Conservation (phyloP, 2,329 filamentous ascomycete species). For the Claviceps sp. region DNA sequence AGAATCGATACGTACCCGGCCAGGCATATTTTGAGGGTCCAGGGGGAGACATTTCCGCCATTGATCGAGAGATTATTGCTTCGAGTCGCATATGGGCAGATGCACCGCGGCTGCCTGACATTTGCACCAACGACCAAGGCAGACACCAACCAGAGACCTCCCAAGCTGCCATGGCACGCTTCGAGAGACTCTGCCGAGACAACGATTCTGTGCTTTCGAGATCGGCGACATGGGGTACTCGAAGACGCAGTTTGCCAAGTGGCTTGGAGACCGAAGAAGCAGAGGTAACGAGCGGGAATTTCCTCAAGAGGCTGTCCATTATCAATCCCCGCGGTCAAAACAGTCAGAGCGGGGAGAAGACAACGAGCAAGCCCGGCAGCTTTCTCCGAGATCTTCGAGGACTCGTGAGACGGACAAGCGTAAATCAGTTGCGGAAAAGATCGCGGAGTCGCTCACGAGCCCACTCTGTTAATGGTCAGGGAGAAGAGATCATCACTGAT, state of each 20-base stretch:
- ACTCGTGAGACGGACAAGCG: constrained; percentile 37
- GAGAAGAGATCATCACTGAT: constrained; percentile 15
- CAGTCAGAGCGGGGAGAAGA: constrained; percentile 15
- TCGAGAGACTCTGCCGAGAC: constrained; percentile 37
- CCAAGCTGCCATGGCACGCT: constrained; percentile 39
- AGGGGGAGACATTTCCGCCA: constrained; percentile 28
- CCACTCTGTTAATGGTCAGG: constrained; percentile 13
- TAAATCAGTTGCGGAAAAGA: constrained; percentile 31
- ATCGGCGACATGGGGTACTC: constrained; percentile 58
- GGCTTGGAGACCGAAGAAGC: constrained; percentile 38
- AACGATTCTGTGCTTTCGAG: constrained; percentile 46
- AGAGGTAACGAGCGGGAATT: constrained; percentile 43
- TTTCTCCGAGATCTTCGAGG: constrained; percentile 36
- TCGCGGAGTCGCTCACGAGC: constrained; percentile 20
- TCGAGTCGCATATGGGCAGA: constrained; percentile 35
- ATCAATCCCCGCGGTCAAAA: constrained; percentile 28
- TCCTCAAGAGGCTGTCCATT: constrained; percentile 50
- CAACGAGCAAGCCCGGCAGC: constrained; percentile 31
- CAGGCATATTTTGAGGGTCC: constrained; percentile 35
- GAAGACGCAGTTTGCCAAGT: constrained; percentile 50
- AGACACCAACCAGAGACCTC: constrained; percentile 36
- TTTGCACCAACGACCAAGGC: constrained; percentile 19
- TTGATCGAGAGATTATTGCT: constrained; percentile 37
- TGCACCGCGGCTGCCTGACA: constrained; percentile 32
- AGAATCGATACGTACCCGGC: constrained; percentile 34